Percentiles rank a stretch among this genome's conserved stretches.
phyloP scores from a whole-genome alignment of 306 rosid species.

The Medicago ruthenica region DNA sequence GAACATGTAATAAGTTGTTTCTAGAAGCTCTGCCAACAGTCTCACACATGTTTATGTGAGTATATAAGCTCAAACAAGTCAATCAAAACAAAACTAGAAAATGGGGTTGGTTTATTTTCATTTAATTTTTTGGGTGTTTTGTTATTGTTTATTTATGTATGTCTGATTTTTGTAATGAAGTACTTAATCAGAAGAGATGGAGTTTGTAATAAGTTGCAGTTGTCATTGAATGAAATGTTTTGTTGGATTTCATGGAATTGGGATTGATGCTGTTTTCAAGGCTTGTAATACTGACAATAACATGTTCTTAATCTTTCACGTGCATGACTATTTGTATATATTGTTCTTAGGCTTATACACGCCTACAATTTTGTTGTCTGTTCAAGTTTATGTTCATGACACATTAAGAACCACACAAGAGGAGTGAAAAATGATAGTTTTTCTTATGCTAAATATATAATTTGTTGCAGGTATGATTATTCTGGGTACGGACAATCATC shows the following conservation, averaged over 20 bases:
- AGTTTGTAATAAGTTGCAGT: background rate
- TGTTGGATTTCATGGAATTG: background rate
- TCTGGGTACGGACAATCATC: conserved; percentile 96
- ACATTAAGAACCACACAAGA: background rate
- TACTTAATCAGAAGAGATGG: background rate
- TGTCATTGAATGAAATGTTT: background rate
- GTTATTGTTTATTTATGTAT: background rate
- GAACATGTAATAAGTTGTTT: background rate
- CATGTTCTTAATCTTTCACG: background rate
- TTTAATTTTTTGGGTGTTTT: conserved; percentile 10
- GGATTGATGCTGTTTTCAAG: background rate
- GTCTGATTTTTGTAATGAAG: background rate
- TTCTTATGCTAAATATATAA: conserved; percentile 32
- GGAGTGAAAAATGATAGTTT: background rate
- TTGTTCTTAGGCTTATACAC: background rate
- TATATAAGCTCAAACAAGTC: background rate
- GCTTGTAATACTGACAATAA: background rate
- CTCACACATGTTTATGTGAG: background rate
- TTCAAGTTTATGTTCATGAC: background rate
- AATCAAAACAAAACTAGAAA: background rate
- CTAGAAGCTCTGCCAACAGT: background rate
- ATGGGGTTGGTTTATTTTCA: background rate
- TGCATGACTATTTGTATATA: background rate
- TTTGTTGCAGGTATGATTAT: conserved; percentile 85
- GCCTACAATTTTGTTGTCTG: background rate